Base-by-base conservation (phyloP, 495 filamentous ascomycete species). In the Penicillium antarcticum region DNA sequence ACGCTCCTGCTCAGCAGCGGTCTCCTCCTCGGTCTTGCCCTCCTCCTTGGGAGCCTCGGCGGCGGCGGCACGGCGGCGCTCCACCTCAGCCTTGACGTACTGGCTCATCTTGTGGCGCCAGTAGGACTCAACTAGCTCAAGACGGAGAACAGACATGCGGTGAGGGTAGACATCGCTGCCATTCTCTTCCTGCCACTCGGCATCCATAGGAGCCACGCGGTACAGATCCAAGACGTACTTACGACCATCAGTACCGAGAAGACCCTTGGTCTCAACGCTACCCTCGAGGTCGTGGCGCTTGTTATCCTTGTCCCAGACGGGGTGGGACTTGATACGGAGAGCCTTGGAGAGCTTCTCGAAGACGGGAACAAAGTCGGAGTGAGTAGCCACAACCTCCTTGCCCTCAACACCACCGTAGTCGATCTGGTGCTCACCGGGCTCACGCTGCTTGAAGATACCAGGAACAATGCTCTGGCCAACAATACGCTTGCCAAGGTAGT, bases 351-450 rank as follows among this genome's bases (percentile, higher is more conserved):
- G 80, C 76, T 92, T 91, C 68, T 87, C 85, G 61, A 99, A 99
- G 13, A 88, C 78, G 21, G 89, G 74, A 2, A 83, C 83, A 62
- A 99, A 99, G 33, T 82, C 80, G 61, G 92, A 81, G 63, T 96
- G 88, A 9, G 87, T 85, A 1, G 95, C 92, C 38, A 99, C 87
- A 16, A 95, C 84, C 47, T 99, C 95, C 72, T 92, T 95, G 53
- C 95, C 95, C 65, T 99, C 95, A 41, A 97, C 92, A 55, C 91
- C 94, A 62, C 95, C 95, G 63, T 99, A 99, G 68, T 97, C 92
- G 56, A 99, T 97, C 71, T 97, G 95, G 69, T 94, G 90, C 80
- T 97, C 92, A 40, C 92, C 95, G 16, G 91, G 89, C 60, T 97
- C 95, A 18, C 92, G 85, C 73, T 97, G 95, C 73, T 96, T 96